A percentile compares a stretch with the other conserved stretches of the same genome.
Conservation (phyloP, 164 flowering plant species). For the Platanus orientalis region DNA sequence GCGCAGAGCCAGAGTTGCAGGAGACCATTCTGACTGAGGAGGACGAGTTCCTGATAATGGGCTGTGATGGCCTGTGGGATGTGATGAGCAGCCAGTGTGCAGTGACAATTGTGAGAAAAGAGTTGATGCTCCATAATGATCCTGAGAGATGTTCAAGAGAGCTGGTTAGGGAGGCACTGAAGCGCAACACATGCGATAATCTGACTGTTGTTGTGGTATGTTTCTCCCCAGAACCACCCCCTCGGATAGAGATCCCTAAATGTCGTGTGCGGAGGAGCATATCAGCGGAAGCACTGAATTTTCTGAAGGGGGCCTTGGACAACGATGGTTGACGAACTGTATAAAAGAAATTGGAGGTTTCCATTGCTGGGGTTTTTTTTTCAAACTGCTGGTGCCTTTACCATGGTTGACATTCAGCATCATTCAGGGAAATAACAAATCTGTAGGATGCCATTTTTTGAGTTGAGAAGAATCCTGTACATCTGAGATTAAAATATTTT, state of each 20-base stretch:
- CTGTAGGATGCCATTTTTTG: background rate
- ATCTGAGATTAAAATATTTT: background rate
- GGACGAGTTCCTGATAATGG: constrained; percentile 88
- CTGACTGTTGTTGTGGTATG: constrained; percentile 80
- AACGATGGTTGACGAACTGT: constrained; percentile 6
- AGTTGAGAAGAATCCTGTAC: background rate
- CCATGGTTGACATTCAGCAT: constrained; percentile 8
- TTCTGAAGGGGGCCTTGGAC: constrained; percentile 72
- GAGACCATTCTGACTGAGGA: constrained; percentile 59
- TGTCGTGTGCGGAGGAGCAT: constrained; percentile 62
- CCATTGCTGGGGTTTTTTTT: background rate
- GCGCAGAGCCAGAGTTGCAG: constrained; percentile 87
- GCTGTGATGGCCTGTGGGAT: constrained; percentile 97
- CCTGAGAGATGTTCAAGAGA: constrained; percentile 83
- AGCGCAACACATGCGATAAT: constrained; percentile 78
- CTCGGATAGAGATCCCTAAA: constrained; percentile 60
- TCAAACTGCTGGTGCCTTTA: background rate
- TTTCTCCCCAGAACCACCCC: constrained; percentile 84
- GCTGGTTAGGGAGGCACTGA: constrained; percentile 82
- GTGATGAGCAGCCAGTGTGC: constrained; percentile 98
- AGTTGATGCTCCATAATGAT: constrained; percentile 84
- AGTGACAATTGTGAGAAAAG: constrained; percentile 75
- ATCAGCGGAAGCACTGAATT: constrained; percentile 75
- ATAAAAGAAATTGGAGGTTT: constrained; percentile 6
- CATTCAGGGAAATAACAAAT: background rate